These are phyloP conservation scores for Pyrenophora tritici-repentis DNA, from an alignment of 2,329 filamentous ascomycete species.

Conservation along the genomic window DNA sequence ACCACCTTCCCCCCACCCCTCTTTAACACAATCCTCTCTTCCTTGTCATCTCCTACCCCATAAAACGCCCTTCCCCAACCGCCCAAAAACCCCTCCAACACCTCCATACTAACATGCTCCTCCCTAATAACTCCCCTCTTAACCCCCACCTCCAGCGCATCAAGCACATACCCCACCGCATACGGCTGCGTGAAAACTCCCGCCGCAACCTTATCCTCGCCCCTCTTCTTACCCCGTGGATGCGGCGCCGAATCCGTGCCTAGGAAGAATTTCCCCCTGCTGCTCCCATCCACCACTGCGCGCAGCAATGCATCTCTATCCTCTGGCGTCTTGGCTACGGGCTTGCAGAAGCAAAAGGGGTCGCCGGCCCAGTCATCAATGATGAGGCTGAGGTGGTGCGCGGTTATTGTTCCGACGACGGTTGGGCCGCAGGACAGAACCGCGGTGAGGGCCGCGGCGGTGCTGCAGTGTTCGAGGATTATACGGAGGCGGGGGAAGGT, in stretches of 20 bases:
- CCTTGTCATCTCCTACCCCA: conserved; percentile 52
- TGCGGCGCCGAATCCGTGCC: conserved; percentile 75
- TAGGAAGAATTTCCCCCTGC: conserved; percentile 72
- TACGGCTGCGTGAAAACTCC: conserved; percentile 82
- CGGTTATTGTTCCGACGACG: conserved; percentile 81
- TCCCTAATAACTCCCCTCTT: conserved; percentile 58
- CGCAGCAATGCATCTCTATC: conserved; percentile 74
- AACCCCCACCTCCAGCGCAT: conserved; percentile 67
- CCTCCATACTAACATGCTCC: conserved; percentile 60
- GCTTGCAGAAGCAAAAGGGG: conserved; percentile 81
- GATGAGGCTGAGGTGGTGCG: conserved; percentile 82
- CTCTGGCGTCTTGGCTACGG: conserved; percentile 66
- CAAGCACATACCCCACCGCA: conserved; percentile 68
- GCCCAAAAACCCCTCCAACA: conserved; percentile 63
- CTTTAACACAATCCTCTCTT: conserved; percentile 61
- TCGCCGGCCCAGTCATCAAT: conserved; percentile 73
- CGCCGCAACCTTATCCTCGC: conserved; percentile 61
- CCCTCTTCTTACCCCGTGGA: conserved; percentile 63
- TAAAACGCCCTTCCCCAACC: conserved; percentile 64
- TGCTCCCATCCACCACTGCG: conserved; percentile 53
- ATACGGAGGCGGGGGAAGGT: conserved; percentile 73
- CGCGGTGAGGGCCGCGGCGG: conserved; percentile 76
- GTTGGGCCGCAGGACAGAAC: conserved; percentile 77
- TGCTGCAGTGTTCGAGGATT: conserved; percentile 84
- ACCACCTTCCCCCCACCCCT: conserved; percentile 61